Evolutionary conservation across 345 rosid species (phyloP), one percentile per base, ranked within the genome.

Genomic region (Geranium rotundifolium): DNA sequence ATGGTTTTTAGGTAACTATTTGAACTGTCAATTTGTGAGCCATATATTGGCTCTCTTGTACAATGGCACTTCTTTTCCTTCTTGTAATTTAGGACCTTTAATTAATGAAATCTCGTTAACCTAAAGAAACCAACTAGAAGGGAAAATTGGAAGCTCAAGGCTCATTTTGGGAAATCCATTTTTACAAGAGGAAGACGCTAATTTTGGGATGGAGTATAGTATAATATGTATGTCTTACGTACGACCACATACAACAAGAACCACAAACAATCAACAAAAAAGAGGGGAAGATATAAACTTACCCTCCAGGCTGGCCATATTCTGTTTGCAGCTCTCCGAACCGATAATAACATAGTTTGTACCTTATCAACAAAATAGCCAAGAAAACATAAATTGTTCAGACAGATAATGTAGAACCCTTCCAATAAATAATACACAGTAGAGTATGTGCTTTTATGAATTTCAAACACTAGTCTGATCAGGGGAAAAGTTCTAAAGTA

Each of bases 261-360:
- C 52, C 52, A 14, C 8, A 20, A 57, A 57, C 17, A 16, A 19
- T 29, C 20, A 58, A 39, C 52, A n/a, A 58, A 41, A 29, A 6
- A 50, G 15, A 20, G 7, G 37, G 50, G 39, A 20, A 63, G 31
- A 58, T 46, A 46, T 19, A 49, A 60, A 78, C 92, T 69, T 81
- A 93, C 99, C 99, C 99, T 1, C 96, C 67, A 69, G 99, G 99
- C 69, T 74, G 88, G 72, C 95, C 95, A 27, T 88, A 88, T 75
- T 93, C 99, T 50, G 99, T 93, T 56, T 81, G 63, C 79, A 93
- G 74, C 84, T 93, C 99, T 29, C 99, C 99, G 56, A 93, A 93
- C 49, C 99, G 91, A 77, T 93, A 93, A 76, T 93, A 93, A 31
- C 80, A 90, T 61, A 93, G 75, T 78, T 93, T 93, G 79, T 93